phyloP scores from a whole-genome alignment of 495 filamentous ascomycete genomes.

The Opeltia flavorubescens region DNA sequence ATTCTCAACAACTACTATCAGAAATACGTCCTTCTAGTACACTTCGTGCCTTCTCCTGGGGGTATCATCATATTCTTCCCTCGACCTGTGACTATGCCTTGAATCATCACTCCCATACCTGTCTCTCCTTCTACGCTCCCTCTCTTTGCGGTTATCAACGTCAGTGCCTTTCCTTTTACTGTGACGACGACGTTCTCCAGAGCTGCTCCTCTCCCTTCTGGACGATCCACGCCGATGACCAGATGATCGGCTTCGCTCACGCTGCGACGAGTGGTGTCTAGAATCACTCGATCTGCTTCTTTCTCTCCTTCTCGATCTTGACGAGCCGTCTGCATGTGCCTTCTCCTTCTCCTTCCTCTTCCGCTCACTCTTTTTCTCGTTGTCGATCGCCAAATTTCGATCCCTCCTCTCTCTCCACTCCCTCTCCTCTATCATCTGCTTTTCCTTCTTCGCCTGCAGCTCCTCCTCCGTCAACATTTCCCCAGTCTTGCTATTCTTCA shows the following conservation, averaged over 20 bases:
- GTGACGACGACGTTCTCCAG: constrained; percentile 18
- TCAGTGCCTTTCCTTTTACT: constrained; percentile 24
- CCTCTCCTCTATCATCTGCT: constrained; percentile 32
- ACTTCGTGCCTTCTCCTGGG: neutral
- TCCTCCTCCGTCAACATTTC: constrained; percentile 52
- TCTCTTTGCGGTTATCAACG: constrained; percentile 18
- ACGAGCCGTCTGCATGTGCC: neutral
- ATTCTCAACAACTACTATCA: too few species aligned
- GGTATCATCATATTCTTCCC: constrained; percentile 2
- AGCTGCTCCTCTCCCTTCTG: constrained; percentile 24
- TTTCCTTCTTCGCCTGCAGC: constrained; percentile 28
- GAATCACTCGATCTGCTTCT: neutral
- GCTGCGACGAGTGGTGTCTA: constrained; percentile 17
- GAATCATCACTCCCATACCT: neutral
- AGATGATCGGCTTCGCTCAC: constrained; percentile 24
- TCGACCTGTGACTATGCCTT: neutral
- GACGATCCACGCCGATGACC: constrained; percentile 17
- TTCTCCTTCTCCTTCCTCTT: constrained; percentile 6
- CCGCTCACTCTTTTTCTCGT: constrained; percentile 31
- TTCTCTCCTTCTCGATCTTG: neutral
- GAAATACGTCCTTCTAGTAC: too few species aligned
- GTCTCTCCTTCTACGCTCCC: constrained; percentile 7
- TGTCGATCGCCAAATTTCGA: constrained; percentile 27
- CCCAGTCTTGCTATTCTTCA: constrained; percentile 53
- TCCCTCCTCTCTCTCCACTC: constrained; percentile 36